Evolutionary conservation across 257 asterid species (phyloP), one percentile per base, ranked within the genome.

Genomic region (Forsythia suspensa): DNA sequence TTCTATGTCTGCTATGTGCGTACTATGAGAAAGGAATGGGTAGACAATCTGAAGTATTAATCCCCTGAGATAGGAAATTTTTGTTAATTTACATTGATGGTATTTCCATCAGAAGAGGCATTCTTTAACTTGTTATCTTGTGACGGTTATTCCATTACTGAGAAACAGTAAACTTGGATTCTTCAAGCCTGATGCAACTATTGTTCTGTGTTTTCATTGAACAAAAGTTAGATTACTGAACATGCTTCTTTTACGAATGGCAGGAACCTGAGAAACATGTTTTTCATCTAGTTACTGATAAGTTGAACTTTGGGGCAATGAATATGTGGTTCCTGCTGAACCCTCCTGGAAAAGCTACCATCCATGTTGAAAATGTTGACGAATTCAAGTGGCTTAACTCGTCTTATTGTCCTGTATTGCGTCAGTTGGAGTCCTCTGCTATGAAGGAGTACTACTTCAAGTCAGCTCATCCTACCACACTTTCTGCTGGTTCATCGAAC

Each of bases 251-350:
- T 79, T 65, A 52, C 77, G 51, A 57, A 6, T 72, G 43, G 68
- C 90, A 95, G 99, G 97, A 95, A 75, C 97, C 99, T 70, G 96
- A 86, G 88, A 92, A 95, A 78, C 98, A 95, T 29, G 97, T 95
- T 71, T 95, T 95, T 83, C 99, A 95, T 89, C 97, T 95, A 44
- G 99, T 95, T 79, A 95, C 97, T 51, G 97, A 95, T 87, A 95
- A 95, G 87, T 84, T 95, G 90, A 95, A 95, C 89, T 95, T 93
- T 84, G 99, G 97, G 43, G 99, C 99, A 43, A 93, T 93, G 98
- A 95, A 92, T 82, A 95, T 95, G 99, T 95, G 99, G 99, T 95
- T 95, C 86, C 89, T 95, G 76, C 85, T 95, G 92, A 95, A 95
- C 86, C 99, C 97, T 70, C 99, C 98, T 46, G 97, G 99, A 71